A percentile compares a stretch with the other conserved stretches of the same genome.
phyloP scores from a whole-genome alignment of 148 eudicot genomes.

The Chenopodium album region DNA sequence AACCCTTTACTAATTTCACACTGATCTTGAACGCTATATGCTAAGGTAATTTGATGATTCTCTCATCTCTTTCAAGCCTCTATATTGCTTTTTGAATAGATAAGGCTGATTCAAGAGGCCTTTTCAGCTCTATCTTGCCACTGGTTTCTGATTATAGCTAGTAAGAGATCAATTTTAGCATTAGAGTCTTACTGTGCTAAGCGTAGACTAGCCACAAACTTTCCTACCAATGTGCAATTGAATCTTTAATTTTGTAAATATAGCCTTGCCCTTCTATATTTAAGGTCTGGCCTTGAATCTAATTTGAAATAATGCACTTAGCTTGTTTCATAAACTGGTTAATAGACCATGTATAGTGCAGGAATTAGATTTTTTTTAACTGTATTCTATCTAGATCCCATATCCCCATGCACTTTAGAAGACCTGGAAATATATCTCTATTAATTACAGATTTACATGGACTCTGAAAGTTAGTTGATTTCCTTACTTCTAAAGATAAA shows the following conservation, averaged over 20 bases:
- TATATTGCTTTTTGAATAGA: background rate
- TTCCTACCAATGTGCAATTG: background rate
- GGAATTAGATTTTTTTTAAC: background rate
- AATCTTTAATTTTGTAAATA: background rate
- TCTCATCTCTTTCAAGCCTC: too few relatives aligned
- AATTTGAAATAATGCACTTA: background rate
- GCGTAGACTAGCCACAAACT: background rate
- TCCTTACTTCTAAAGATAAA: too few relatives aligned
- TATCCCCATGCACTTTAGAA: too few relatives aligned
- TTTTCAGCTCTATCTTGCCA: background rate
- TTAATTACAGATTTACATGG: too few relatives aligned
- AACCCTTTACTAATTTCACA: background rate
- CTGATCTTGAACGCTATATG: background rate
- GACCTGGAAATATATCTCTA: too few relatives aligned
- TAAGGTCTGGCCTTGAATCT: background rate
- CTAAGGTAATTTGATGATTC: background rate
- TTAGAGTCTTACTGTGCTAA: background rate
- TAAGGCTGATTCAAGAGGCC: background rate
- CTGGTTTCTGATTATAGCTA: background rate
- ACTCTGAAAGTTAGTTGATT: too few relatives aligned
- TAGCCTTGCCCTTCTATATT: background rate
- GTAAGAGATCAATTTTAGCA: background rate
- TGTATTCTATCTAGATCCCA: background rate
- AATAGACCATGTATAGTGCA: background rate
- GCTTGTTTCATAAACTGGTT: background rate